Base-by-base conservation (phyloP, 2,329 filamentous ascomycete genomes). In the Sordariomycetes sp. region DNA sequence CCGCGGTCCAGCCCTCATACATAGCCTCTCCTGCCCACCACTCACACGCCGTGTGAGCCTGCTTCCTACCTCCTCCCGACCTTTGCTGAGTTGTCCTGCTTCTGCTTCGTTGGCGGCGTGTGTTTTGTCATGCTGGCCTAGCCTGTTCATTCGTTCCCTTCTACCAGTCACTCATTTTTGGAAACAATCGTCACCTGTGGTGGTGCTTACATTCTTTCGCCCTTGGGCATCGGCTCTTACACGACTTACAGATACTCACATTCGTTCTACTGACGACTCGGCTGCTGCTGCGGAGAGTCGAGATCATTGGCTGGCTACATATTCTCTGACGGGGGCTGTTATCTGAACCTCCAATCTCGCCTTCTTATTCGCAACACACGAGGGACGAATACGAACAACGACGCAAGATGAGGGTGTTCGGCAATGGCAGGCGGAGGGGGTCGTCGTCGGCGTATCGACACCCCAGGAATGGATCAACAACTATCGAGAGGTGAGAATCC, bases 401-500 rank as follows among this genome's bases (percentile, higher is more conserved):
- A 21, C 11, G 30, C 8, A 29, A 31, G 28, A 38, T 38, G 36
- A 16, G 28, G 12, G 24, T 35, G 21, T 32, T 35, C 27, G 28
- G 28, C 25, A 18, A 15, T 9, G 34, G 35, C 12, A 16, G 36
- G 21, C 27, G 19, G 23, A 10, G 36, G 27, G 30, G 21, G n/a
- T 29, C 21, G 12, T 27, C 36, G 18, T 30, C 36, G 16, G 33
- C 31, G 8, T 15, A 33, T n/a, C 17, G 31, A 14, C 21, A 34
- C 21, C 31, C 31, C 12, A 25, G 25, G 20, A 34, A 37, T 20
- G 30, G 15, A n/a, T 38, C 36, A 14, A 35, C 21, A 18, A 18
- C 21, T 4, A 35, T 38, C 18, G 36, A 38, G 14, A 38, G 30
- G 35, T 37, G 33, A 32, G n/a, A 19, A 17, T 20, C n/a, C 19